Evolutionary conservation across 345 rosid genomes (phyloP).

Genomic region (Rhodamnia argentea): DNA sequence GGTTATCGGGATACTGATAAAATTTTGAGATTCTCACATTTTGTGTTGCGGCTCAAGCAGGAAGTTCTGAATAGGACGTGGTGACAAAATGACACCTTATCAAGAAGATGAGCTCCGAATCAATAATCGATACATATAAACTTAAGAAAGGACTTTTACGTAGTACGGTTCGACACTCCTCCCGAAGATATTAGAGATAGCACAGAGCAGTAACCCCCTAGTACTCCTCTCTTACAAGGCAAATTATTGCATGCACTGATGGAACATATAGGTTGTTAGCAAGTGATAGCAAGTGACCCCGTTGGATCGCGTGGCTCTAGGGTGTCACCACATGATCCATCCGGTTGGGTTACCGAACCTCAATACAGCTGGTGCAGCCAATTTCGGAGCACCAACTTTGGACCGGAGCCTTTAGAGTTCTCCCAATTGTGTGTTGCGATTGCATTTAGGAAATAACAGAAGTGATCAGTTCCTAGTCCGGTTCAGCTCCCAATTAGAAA

Average conservation of each 20-base stretch:
- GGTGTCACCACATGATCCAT: background rate
- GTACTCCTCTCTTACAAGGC: background rate
- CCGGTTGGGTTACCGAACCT: background rate
- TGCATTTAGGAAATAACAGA: background rate
- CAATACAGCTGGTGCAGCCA: background rate
- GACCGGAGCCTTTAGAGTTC: background rate
- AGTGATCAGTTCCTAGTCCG: no score
- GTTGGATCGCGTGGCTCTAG: background rate
- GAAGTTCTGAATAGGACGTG: background rate
- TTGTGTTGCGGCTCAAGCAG: background rate
- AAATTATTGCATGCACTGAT: background rate
- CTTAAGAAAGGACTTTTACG: background rate
- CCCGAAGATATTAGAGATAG: background rate
- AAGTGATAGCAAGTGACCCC: background rate
- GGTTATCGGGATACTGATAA: background rate
- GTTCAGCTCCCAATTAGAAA: no score
- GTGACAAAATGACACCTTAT: background rate
- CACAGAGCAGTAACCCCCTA: background rate
- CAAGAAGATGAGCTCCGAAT: background rate
- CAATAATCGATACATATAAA: background rate
- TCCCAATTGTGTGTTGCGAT: background rate
- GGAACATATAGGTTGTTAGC: background rate
- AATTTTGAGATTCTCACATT: background rate
- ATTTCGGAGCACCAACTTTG: background rate
- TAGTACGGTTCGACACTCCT: background rate